Base-by-base conservation (phyloP, 1,139 yeast genomes). In the Magnusiomyces suaveolens region DNA sequence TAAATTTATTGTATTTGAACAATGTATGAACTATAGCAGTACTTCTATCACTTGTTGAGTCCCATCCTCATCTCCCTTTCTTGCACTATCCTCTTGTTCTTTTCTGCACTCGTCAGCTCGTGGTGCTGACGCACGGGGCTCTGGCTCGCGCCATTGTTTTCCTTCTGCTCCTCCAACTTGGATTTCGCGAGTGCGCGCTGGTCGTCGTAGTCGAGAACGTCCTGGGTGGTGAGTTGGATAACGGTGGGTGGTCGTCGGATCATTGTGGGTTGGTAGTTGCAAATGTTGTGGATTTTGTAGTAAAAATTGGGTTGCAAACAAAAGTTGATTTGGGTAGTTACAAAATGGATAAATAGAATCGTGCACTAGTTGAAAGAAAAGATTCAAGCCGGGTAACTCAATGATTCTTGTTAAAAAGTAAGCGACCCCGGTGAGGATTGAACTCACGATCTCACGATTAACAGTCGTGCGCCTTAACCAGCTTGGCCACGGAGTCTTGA, bases 171-270 rank as follows among this genome's bases (percentile, higher is more conserved):
- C 43, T 14, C 6, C 6, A 29, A 52, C 24, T 46, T 32, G 29
- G 39, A 41, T 21, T 46, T 51, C 43, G 52, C 56, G 39, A 50
- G 50, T 18, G 53, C 44, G 55, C 65, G 61, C 52, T 62, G 64
- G 56, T 82, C 85, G 58, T 83, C 87, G 60, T 80, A 82, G 53
- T 76, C 82, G 57, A 78, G 70, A 1, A 83, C 75, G 59, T 83
- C 88, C 58, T 82, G 87, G 0, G 84, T 84, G 0, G 85, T 81
- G 53, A 83, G 75, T 58, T 75, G 75, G 54, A 83, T 82, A 1
- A 81, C 75, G 0, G 88, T 83, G 1, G 87, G 83, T 3, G 78
- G 82, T 57, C 87, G 71, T 66, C 87, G 70, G 54, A 83, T 71
- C 87, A 82, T 82, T 38, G 18, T 33, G 33, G 36, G 36, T 32